Base-by-base conservation (phyloP, 176 grass and related monocot species). In the Rhynchospora pubera region DNA sequence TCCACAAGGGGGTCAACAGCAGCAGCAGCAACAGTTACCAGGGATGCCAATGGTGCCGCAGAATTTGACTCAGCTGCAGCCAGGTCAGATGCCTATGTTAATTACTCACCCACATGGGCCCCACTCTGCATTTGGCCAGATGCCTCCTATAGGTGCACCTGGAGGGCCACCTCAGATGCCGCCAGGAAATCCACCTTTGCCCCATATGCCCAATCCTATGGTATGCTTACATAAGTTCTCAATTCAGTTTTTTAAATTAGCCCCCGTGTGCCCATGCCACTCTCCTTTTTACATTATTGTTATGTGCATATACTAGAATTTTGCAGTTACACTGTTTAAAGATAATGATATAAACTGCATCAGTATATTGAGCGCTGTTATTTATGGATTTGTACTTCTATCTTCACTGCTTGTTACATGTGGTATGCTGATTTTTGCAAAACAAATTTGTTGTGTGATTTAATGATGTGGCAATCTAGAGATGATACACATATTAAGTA, bases 171-270 rank as follows among this genome's bases (percentile, higher is more conserved):
- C 93, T 39, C 79, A 88, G 83, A 79, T 86, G 57, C 78, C 83
- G 30, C 84, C 85, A 82, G 79, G 88, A 80, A 91, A 91, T 83
- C 91, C 94, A 19, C 89, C 90, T 43, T 83, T 99, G 78, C 90
- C 89, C 26, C 89, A 90, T 34, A 89, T 99, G 82, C 96, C 89
- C 32, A 91, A 93, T 83, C 92, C 89, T 82, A 91, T 88, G 96
- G 96, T 99, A 95, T 26, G 50, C n/a, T 23, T 80, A 34, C 58
- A 62, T 61, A 76, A 16, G 51, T 26, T 53, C 47, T 5, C 48
- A 53, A 6, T 30, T 13, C 13, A 76, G 30, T 76, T 21, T 30
- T 75, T 75, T 76, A 16, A 53, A 53, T 69, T 30, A 53, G 12
- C 48, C 48, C 23, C 18, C 23, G 22, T 69, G 46, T 75, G 34